These are phyloP conservation scores for Lathyrus oleraceus DNA, from an alignment of 306 rosid species.

Conservation along the genomic window DNA sequence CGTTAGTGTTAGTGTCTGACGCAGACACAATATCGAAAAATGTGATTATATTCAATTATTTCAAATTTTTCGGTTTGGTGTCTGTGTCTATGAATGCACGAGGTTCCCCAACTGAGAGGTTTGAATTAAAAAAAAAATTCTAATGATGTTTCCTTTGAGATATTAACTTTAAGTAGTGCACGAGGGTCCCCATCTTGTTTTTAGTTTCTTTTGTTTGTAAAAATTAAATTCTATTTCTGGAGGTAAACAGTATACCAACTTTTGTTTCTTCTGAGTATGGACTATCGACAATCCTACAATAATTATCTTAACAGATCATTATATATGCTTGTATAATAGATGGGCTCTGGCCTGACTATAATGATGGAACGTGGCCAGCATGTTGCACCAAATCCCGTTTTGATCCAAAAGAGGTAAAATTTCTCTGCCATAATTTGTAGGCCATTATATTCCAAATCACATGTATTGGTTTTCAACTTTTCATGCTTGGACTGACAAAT, in stretches of 20 bases:
- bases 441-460: slow-evolving; percentile 6
- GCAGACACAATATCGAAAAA: background rate
- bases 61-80: background rate
- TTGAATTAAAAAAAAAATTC: background rate
- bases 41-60: background rate
- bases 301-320: background rate
- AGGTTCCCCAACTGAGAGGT: background rate
- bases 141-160: slow-evolving; percentile 18
- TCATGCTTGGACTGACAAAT: slow-evolving; percentile 22
- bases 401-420: slow-evolving; percentile 70
- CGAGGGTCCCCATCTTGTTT: background rate
- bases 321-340: slow-evolving; percentile 50
- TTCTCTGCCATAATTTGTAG: slow-evolving; percentile 16
- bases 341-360: slow-evolving; percentile 97
- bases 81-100: background rate
- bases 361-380: slow-evolving; percentile 95
- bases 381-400: slow-evolving; percentile 66
- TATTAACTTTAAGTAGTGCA: background rate
- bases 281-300: slow-evolving; percentile 7
- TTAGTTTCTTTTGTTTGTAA: background rate
- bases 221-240: background rate
- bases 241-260: background rate
- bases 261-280: slow-evolving; percentile 9
- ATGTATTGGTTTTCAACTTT: slow-evolving; percentile 5
- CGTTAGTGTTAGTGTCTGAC: background rate